These are phyloP conservation scores for Mycosphaerella sp. DNA, from an alignment of 2,329 filamentous ascomycete genomes.

Conservation along the genomic window DNA sequence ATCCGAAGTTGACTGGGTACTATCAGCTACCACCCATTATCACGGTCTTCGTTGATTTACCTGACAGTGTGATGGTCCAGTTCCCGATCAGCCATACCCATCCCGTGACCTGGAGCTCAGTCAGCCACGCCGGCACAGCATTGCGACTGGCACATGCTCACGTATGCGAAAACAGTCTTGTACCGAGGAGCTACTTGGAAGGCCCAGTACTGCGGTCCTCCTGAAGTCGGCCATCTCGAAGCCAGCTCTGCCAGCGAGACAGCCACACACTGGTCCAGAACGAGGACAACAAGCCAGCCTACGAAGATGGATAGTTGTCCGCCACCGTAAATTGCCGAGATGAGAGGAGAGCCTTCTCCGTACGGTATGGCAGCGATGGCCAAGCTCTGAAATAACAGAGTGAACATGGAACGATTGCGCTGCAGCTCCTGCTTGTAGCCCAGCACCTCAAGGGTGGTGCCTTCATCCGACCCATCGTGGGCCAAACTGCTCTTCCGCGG, in stretches of 20 bases:
- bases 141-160: neutral
- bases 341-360: slow-evolving; percentile 51
- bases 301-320: slow-evolving; percentile 65
- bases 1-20: slow-evolving; percentile 62
- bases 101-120: slow-evolving; percentile 50
- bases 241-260: slow-evolving; percentile 67
- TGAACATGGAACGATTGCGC: slow-evolving; percentile 55
- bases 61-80: slow-evolving; percentile 67
- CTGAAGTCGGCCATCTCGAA: slow-evolving; percentile 67
- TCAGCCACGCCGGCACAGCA: neutral
- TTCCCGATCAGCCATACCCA: slow-evolving; percentile 73
- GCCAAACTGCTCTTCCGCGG: neutral
- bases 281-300: slow-evolving; percentile 62
- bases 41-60: neutral
- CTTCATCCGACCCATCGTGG: neutral
- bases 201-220: slow-evolving; percentile 66
- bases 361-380: slow-evolving; percentile 49
- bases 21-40: neutral
- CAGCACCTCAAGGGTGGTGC: slow-evolving; percentile 27
- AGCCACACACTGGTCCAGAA: slow-evolving; percentile 65
- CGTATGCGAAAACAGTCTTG: slow-evolving; percentile 52
- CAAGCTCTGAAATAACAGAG: slow-evolving; percentile 55
- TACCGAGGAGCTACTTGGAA: slow-evolving; percentile 45
- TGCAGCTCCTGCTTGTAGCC: slow-evolving; percentile 54
- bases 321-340: slow-evolving; percentile 52